Conservation (phyloP, 495 filamentous ascomycete species). For the Trichoderma gamsii region DNA sequence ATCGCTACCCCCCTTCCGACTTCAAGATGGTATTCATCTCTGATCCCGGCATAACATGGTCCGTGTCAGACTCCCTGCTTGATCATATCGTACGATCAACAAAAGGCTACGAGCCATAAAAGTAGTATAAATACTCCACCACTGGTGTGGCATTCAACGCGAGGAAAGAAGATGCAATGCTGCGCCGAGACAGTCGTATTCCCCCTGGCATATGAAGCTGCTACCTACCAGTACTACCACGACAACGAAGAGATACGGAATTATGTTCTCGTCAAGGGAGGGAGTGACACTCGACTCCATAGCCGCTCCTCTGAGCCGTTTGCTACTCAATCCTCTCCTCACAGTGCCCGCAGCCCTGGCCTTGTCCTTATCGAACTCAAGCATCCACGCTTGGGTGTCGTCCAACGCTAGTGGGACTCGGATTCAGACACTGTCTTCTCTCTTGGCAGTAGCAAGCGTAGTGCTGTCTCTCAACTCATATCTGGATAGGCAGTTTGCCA, state of each 20-base stretch:
- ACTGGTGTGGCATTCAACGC: no score
- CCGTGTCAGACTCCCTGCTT: no score
- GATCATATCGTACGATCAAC: no score
- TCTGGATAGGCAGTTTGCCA: conserved; percentile 27
- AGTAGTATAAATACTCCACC: no score
- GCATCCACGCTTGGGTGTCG: neutral
- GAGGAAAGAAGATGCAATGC: no score
- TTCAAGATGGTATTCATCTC: no score
- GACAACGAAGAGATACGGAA: neutral
- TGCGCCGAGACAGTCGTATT: neutral
- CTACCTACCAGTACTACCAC: neutral
- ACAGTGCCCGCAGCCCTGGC: neutral
- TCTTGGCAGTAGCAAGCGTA: conserved; percentile 14
- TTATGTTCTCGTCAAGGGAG: neutral
- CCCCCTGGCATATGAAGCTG: neutral
- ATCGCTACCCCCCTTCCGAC: no score
- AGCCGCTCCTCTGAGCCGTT: neutral
- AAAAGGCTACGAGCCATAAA: no score
- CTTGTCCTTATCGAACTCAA: neutral
- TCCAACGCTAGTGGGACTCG: neutral
- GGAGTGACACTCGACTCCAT: neutral
- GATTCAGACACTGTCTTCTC: neutral
- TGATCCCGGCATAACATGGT: no score
- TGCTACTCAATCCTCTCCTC: neutral
- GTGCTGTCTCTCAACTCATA: conserved; percentile 21